Conservation (phyloP, 345 rosid genomes). For the Linum usitatissimum region DNA sequence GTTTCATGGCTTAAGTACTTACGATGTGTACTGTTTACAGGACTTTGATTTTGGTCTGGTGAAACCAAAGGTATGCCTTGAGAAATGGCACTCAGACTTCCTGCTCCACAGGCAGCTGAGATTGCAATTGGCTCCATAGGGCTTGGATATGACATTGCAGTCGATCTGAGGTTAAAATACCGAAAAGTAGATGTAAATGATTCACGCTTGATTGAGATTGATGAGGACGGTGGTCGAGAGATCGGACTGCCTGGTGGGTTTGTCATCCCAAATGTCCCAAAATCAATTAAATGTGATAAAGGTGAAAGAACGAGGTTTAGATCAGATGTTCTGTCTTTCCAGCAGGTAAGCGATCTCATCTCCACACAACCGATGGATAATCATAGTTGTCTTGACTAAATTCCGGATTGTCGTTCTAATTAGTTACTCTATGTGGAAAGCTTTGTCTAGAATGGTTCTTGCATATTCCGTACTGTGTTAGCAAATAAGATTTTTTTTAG, state of each 20-base stretch:
- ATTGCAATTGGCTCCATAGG: constrained; percentile 81
- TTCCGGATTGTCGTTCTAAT: background rate
- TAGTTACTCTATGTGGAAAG: background rate
- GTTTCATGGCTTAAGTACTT: constrained; percentile 16
- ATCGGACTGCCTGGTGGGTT: constrained; percentile 79
- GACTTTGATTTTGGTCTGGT: constrained; percentile 27
- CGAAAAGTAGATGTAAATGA: constrained; percentile 55
- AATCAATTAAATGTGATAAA: constrained; percentile 83
- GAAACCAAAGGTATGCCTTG: background rate
- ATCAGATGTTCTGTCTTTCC: constrained; percentile 82
- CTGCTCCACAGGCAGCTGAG: constrained; percentile 57
- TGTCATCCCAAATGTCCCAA: constrained; percentile 60
- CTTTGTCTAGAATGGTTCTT: too few relatives aligned
- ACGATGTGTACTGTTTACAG: constrained; percentile 19
- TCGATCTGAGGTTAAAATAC: constrained; percentile 63
- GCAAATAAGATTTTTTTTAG: background rate
- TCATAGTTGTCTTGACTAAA: background rate
- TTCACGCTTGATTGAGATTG: constrained; percentile 58
- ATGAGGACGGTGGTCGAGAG: constrained; percentile 43
- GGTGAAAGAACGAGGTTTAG: constrained; percentile 79
- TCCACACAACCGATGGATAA: background rate
- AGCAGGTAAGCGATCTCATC: constrained; percentile 43
- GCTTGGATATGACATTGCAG: constrained; percentile 69
- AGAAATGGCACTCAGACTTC: constrained; percentile 3
- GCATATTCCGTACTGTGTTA: too few relatives aligned